Evolutionary conservation across 352 stramenopile genomes (phyloP), one percentile per base, ranked within the genome.

Genomic region (Globisporangium yorkense): DNA sequence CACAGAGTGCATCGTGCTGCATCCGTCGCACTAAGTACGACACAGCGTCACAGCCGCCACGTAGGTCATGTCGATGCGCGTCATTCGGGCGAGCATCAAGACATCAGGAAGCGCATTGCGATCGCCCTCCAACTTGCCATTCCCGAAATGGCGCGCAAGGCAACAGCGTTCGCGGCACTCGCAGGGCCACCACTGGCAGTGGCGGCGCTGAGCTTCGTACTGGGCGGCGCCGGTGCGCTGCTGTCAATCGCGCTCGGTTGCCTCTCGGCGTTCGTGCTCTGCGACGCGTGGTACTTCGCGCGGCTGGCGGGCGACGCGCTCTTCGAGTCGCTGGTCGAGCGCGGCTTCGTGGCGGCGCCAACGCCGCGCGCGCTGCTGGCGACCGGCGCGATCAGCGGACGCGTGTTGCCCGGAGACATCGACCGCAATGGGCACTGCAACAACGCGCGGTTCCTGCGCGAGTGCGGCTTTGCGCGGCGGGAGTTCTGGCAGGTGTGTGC

Each of bases 381-480:
- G 0, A 54, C 62, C 15, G 88, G 80, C 59, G 59, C 65, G n/a
- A 47, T 88, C 15, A 40, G 61, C 2, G 80, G 76, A 0, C 68
- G 76, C 35, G 65, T 95, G 10, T 49, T 63, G 43, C 69, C 86
- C 18, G 76, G 66, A 27, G 84, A 94, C 46, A 86, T 95, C 44
- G 86, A 95, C 58, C 84, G 86, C 47, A 95, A 95, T 51, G 84
- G 77, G 4, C 86, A 95, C 58, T 95, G 68, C 66, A 95, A 93
- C 64, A 95, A 95, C 41, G 80, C 86, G 51, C 71, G 86, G 24
- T 92, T 88, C 62, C 58, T 95, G 47, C 80, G 86, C n/a, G 86
- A 92, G 66, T 94, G 84, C 47, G 82, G 82, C 47, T 92, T 92
- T 49, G 86, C 78, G 0, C 76, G 86, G 0, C 78, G 84, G 20